Base-by-base conservation (phyloP, 805 yeast genomes). In the Cyberlindnera mississippiensis region DNA sequence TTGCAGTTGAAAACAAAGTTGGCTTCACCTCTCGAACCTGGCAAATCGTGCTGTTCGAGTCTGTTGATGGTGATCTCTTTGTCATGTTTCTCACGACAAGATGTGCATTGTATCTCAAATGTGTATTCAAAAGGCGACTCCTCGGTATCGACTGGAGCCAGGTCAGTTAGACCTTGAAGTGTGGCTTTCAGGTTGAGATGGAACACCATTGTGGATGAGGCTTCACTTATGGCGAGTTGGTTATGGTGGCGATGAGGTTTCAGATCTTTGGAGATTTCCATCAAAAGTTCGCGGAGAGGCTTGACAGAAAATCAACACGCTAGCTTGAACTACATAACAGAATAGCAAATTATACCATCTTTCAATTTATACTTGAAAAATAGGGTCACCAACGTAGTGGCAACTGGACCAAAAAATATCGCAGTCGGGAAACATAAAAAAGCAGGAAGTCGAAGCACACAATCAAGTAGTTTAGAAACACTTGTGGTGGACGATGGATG, bases 401-500 rank as follows among this genome's bases (percentile, higher is more conserved):
- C 2, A n/a, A 6, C 20, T 18, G 14, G 11, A 6, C 11, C 17
- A 13, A 31, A 31, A 24, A 35, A 19, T 13, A 26, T 14, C 28
- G 28, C 18, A 37, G 40, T 16, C 17, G 35, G 29, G 17, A 16
- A 33, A 29, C 15, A 26, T 22, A 17, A 6, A n/a, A 20, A 39
- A 33, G 30, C 34, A 30, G 16, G 34, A 36, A 18, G 33, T 11
- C 9, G 24, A 20, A n/a, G 7, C 26, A 37, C 29, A 13, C 11
- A 30, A 24, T 13, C 27, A 30, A 35, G 18, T 15, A 31, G 35
- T 45, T 68, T 66, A 69, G 72, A 69, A 69, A 68, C 74, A 69
- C 56, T 69, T 69, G 68, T 67, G 72, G 64, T 69, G 74, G 54
- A 93, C 99, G 69, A 93, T 93, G 54, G 97, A 89, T 66, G 99